Conservation (phyloP, 805 yeast genomes). For the Schizosaccharomyces lindneri region DNA sequence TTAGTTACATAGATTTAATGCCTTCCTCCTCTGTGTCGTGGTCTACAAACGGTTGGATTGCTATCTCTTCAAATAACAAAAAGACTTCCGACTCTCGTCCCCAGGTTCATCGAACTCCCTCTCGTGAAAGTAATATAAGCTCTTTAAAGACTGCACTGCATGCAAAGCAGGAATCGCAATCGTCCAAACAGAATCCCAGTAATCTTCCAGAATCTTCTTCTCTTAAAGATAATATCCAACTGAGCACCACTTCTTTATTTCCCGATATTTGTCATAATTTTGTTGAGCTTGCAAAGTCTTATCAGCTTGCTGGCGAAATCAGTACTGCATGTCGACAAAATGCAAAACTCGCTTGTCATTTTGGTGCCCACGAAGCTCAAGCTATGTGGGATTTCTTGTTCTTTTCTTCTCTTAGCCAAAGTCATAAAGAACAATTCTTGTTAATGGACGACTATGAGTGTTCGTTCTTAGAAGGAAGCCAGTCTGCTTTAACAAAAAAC, state of each 20-base stretch:
- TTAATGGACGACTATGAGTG: neutral
- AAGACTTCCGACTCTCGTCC: neutral
- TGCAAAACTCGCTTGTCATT: neutral
- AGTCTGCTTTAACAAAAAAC: no score
- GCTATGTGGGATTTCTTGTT: neutral
- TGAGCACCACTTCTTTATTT: neutral
- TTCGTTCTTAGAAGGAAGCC: no score
- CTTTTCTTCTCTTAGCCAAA: neutral
- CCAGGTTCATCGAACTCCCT: neutral
- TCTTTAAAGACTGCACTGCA: neutral
- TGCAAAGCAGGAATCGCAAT: neutral
- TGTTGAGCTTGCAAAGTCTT: neutral
- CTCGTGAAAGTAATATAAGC: neutral
- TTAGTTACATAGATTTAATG: conserved; percentile 25
- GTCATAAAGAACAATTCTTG: neutral
- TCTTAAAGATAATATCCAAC: neutral
- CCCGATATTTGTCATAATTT: neutral
- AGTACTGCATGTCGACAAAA: neutral
- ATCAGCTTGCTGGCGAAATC: neutral
- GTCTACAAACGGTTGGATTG: conserved; percentile 27
- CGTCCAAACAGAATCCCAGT: neutral
- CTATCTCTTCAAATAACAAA: conserved; percentile 12
- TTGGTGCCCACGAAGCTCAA: no score
- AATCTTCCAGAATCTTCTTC: neutral
- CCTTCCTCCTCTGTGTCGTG: conserved; percentile 30